These are phyloP conservation scores for Syncephalastrum contaminatum DNA, from an alignment of 371 early-diverging fungal species.

Conservation along the genomic window DNA sequence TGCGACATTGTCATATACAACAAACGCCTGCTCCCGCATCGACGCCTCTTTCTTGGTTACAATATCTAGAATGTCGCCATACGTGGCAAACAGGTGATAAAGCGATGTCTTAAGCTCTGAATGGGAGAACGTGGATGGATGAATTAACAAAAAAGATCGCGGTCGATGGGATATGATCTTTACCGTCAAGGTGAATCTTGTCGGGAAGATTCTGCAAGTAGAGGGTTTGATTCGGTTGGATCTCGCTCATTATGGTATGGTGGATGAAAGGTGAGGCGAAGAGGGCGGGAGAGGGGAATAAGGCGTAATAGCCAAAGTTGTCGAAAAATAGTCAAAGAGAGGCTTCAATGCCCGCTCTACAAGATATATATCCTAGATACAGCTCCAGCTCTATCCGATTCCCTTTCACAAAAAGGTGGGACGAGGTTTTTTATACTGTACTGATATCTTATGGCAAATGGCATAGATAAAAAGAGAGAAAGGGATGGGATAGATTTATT, in stretches of 20 bases:
- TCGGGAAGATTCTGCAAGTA: constrained; percentile 18
- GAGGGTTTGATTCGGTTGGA: constrained; percentile 19
- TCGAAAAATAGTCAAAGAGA: too few relatives aligned
- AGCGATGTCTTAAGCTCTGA: constrained; percentile 69
- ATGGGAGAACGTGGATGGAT: constrained; percentile 1
- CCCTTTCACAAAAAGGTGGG: too few relatives aligned
- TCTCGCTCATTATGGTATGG: constrained; percentile 13
- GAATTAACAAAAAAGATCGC: neutral
- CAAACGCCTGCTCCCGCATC: constrained; percentile 96
- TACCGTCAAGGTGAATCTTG: constrained; percentile 18
- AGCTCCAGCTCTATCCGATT: too few relatives aligned
- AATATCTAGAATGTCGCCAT: constrained; percentile 89
- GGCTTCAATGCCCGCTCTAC: too few relatives aligned
- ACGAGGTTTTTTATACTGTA: too few relatives aligned
- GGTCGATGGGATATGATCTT: neutral
- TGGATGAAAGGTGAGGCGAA: too few relatives aligned
- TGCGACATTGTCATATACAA: constrained; percentile 80
- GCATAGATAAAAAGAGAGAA: too few relatives aligned
- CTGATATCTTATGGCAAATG: too few relatives aligned
- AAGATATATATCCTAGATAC: too few relatives aligned
- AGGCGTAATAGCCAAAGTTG: too few relatives aligned
- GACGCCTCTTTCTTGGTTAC: constrained; percentile 72
- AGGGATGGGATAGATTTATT: constrained; percentile 9
- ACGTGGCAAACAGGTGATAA: constrained; percentile 75
- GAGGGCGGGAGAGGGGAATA: too few relatives aligned